Evolutionary conservation across 2,329 filamentous ascomycete genomes (phyloP), one percentile per base, ranked within the genome.

Genomic region (Fusarium sp.): DNA sequence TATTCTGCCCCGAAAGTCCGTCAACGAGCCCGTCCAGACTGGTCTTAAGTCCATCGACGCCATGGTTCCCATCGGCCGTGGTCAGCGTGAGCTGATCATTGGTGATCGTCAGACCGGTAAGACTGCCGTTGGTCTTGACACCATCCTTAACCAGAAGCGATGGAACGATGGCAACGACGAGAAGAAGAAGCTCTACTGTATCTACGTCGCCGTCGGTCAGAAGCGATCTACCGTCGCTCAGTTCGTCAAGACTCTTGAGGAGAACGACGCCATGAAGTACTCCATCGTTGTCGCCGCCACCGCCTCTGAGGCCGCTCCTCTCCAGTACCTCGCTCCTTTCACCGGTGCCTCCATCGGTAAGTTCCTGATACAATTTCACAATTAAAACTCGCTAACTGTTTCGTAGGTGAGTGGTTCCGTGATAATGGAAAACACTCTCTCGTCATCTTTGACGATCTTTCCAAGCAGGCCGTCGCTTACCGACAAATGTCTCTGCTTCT

Each of bases 251-350:
- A 98, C 96, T 73, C 93, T 99, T 64, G 95, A 98, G 90, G 95
- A 98, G 92, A 97, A 98, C 84, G 94, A 98, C 79, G 94, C 96
- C 81, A 97, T 99, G 94, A 97, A 98, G 88, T 99, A 98, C 90
- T 91, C 88, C 75, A 90, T 97, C 75, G 83, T 99, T 74, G 94
- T 98, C 75, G 96, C 96, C 75, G 96, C 96, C 78, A 99, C 96
- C 70, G 96, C 96, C 78, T 98, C 96, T 60, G 96, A 99, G 87
- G 96, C 96, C 73, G 94, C 94, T 79, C 94, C 94, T 78, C 88
- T 98, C 58, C 94, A 98, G 85, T 98, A 97, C 84, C 87, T 97
- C 72, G 94, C 94, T 77, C 95, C 94, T 69, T 98, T 98, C 89
- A 95, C 94, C 48, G 94, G 92, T 84, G 77, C 81, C 47, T 82